Evolutionary conservation across 352 stramenopile species (phyloP), one percentile per base, ranked within the genome.

Genomic region (Phytophthora cryptogea): DNA sequence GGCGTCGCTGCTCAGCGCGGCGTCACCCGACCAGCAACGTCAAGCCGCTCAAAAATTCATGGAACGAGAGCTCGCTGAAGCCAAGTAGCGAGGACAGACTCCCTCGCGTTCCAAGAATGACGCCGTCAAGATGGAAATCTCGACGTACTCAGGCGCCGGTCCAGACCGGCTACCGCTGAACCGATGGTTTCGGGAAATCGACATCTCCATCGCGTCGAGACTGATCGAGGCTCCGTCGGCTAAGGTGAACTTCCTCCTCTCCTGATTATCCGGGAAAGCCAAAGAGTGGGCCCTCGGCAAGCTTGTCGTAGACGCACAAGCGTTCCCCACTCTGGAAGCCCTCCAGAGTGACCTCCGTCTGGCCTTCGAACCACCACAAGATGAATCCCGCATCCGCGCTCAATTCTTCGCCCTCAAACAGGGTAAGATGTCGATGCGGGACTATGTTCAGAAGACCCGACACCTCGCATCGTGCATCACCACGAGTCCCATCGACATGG

Each of bases 201-300:
- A 32, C 40, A 46, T 32, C 7, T 5, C 40, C 6, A 46, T 46
- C 40, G 9, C 16, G 5, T 32, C 20, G 16, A 46, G 40, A 6
- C 11, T 46, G 20, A 27, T 46, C 40, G 40, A 30, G 17, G 16
- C 40, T 16, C 16, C 16, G 40, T 16, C 40, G 16, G 40, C 40
- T 31, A 46, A 46, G 1, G 8, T 46, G 16, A 46, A 46, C 16
- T 46, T 46, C 40, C 16, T 46, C 8, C 17, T 46, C 13, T 46
- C 16, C 7, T 8, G 40, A 4, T 46, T 46, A 17, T 30, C 8
- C 16, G 40, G 8, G 6, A 54, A 42, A 16, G 31, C 50, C 16
- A 49, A 58, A 13, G 36, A 61, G 14, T 61, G 41, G 26, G 44
- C 54, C n/a, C 30, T 61, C 17, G 42, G 54, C n/a, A 30, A 42